Evolutionary conservation across 306 rosid species (phyloP), one percentile per base, ranked within the genome.

Genomic region (Rosa multiflora): DNA sequence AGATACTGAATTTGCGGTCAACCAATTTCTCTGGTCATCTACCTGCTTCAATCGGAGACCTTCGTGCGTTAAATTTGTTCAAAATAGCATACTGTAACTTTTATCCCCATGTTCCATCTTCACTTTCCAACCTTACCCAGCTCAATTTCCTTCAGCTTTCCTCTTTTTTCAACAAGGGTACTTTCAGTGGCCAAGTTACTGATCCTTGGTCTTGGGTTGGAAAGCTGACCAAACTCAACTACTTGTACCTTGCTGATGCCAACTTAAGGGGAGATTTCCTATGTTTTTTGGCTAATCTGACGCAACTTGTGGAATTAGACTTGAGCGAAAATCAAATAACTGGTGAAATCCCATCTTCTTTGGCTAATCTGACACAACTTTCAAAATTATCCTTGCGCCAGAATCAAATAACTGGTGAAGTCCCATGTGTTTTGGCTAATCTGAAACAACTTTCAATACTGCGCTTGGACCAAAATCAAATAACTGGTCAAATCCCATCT

Each of bases 11-110:
- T 14, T 83, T 44, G 7, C 1, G 0, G 23, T 0, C 0, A 15
- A 85, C 85, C 12, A 58, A 49, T 56, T 85, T 87, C 67, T 42
- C 48, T 42, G 88, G 87, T 11, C 6, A 76, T 1, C 20, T 86
- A 40, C 88, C 89, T 2, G 8, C 64, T 82, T 82, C 88, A 55
- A 47, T 81, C 4, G 85, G 49, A 13, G 48, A 78, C 3, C 83
- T 85, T 20, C 73, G 51, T 29, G 78, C 70, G 69, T 67, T 84
- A 18, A 15, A 26, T 4, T 0, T 0, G 0, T 44, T 84, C 1
- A n/a, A 14, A 5, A 29, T 84, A 1, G 3, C 18, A 0, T 0
- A 6, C 1, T 59, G 78, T 63, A 49, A 55, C 0, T 86, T 52
- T 62, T 8, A 55, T 8, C 8, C 67, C 5, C 11, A 46, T 18